Conservation (phyloP, 2,329 filamentous ascomycete species). For the Hypoxylon sp. region DNA sequence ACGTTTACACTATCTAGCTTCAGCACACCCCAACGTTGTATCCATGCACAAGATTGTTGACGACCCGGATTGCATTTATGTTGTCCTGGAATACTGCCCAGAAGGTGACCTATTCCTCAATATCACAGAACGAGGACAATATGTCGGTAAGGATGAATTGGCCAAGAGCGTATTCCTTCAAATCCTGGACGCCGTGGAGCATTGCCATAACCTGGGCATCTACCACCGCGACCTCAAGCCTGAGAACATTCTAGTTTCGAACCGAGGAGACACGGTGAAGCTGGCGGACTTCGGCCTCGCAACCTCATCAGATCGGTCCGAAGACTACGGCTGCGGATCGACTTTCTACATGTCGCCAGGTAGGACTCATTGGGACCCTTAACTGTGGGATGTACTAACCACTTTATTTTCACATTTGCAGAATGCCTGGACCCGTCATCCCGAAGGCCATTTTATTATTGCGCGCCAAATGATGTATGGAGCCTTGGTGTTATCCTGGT, state of each 20-base stretch:
- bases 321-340: slow-evolving; percentile 97
- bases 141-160: slow-evolving; percentile 91
- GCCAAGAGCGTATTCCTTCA: slow-evolving; percentile 92
- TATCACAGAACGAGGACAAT: slow-evolving; percentile 95
- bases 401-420: slow-evolving; percentile 58
- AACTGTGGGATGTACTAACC: slow-evolving; percentile 46
- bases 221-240: slow-evolving; percentile 99
- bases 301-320: slow-evolving; percentile 84
- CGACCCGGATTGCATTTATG: slow-evolving; percentile 91
- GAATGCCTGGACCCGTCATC: slow-evolving; percentile 89
- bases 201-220: slow-evolving; percentile 93
- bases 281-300: slow-evolving; percentile 97
- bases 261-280: slow-evolving; percentile 91
- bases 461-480: slow-evolving; percentile 97
- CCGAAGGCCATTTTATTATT: slow-evolving; percentile 84
- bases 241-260: slow-evolving; percentile 95
- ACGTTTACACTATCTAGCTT: slow-evolving; percentile 89
- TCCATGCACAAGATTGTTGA: slow-evolving; percentile 95
- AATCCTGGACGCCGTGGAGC: slow-evolving; percentile 94
- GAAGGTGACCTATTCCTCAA: slow-evolving; percentile 97
- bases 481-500: slow-evolving; percentile 97
- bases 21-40: slow-evolving; percentile 91
- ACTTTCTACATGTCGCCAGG: slow-evolving; percentile 99
- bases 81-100: slow-evolving; percentile 96
- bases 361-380: slow-evolving; percentile 64